phyloP scores from a whole-genome alignment of 2,329 filamentous ascomycete species.

The Fusarium sp. region DNA sequence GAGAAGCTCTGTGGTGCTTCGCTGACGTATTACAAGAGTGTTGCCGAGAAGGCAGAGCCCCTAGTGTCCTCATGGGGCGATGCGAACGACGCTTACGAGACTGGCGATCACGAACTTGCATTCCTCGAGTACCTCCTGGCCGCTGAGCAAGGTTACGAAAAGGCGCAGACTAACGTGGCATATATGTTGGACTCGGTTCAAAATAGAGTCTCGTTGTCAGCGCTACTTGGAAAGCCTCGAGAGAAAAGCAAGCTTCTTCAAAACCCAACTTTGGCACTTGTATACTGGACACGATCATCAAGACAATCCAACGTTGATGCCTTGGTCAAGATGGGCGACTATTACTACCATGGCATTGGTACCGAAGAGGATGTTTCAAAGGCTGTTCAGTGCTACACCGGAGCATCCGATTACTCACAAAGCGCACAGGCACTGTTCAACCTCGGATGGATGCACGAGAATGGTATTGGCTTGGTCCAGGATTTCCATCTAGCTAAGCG shows the following conservation, averaged over 20 bases:
- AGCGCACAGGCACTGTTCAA: constrained; percentile 98
- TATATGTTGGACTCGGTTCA: constrained; percentile 83
- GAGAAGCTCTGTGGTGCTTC: constrained; percentile 84
- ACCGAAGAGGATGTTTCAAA: constrained; percentile 80
- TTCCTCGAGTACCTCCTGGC: constrained; percentile 86
- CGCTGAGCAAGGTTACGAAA: constrained; percentile 92
- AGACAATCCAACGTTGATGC: constrained; percentile 94
- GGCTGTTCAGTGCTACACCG: constrained; percentile 91
- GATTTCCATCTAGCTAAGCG: constrained; percentile 98
- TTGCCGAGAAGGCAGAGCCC: constrained; percentile 78
- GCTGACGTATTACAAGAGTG: constrained; percentile 83
- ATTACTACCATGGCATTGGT: constrained; percentile 88
- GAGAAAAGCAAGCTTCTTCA: constrained; percentile 57
- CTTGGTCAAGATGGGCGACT: constrained; percentile 98
- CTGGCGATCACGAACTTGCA: constrained; percentile 82
- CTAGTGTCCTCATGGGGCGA: constrained; percentile 83
- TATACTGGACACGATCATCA: constrained; percentile 95
- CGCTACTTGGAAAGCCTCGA: constrained; percentile 61
- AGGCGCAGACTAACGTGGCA: constrained; percentile 89
- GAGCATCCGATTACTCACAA: constrained; percentile 89
- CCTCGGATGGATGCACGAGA: constrained; percentile 99
- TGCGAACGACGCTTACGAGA: constrained; percentile 84
- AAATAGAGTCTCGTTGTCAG: constrained; percentile 56
- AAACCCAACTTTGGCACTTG: constrained; percentile 75
- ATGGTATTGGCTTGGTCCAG: constrained; percentile 90